Evolutionary conservation across 352 stramenopile genomes (phyloP).

Genomic region (Phytophthora vignae): DNA sequence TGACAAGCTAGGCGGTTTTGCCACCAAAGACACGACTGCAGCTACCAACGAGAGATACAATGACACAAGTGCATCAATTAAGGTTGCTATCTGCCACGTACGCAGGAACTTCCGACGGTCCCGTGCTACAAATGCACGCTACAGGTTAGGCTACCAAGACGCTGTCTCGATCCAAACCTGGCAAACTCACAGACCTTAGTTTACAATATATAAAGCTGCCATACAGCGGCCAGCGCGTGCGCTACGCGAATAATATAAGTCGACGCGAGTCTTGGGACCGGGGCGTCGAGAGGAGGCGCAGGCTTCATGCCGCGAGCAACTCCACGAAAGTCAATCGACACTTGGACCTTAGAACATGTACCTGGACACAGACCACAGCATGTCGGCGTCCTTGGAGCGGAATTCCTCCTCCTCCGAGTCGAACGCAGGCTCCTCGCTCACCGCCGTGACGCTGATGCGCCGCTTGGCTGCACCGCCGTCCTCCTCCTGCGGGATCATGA

Average conservation of each 20-base stretch:
- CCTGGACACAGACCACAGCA: slow-evolving; percentile 62
- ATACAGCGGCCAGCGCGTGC: slow-evolving; percentile 26
- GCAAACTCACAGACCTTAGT: slow-evolving; percentile 38
- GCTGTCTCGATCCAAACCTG: slow-evolving; percentile 15
- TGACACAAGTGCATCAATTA: slow-evolving; percentile 35
- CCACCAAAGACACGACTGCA: slow-evolving; percentile 3
- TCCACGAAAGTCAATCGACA: slow-evolving; percentile 10
- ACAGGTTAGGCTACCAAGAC: slow-evolving; percentile 12
- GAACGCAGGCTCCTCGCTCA: slow-evolving; percentile 40
- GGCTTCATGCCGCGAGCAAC: slow-evolving; percentile 29
- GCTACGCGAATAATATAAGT: slow-evolving; percentile 42
- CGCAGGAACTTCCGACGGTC: slow-evolving; percentile 35
- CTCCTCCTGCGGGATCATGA: slow-evolving; percentile 48
- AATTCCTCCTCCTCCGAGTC: slow-evolving; percentile 64
- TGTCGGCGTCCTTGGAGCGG: slow-evolving; percentile 60
- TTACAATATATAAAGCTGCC: slow-evolving; percentile 34
- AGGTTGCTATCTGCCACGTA: slow-evolving; percentile 20
- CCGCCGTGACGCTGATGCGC: slow-evolving; percentile 38
- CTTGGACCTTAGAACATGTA: slow-evolving; percentile 58
- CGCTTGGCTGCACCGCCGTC: slow-evolving; percentile 33
- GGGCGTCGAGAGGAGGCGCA: slow-evolving; percentile 15
- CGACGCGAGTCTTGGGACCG: slow-evolving; percentile 14
- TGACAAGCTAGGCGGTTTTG: slow-evolving; percentile 15
- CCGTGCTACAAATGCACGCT: slow-evolving; percentile 18
- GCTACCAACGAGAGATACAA: background rate